Evolutionary conservation across 1,284 basidiomycete species (phyloP), one percentile per base, ranked within the genome.

Genomic region (Ceratobasidium sp.): DNA sequence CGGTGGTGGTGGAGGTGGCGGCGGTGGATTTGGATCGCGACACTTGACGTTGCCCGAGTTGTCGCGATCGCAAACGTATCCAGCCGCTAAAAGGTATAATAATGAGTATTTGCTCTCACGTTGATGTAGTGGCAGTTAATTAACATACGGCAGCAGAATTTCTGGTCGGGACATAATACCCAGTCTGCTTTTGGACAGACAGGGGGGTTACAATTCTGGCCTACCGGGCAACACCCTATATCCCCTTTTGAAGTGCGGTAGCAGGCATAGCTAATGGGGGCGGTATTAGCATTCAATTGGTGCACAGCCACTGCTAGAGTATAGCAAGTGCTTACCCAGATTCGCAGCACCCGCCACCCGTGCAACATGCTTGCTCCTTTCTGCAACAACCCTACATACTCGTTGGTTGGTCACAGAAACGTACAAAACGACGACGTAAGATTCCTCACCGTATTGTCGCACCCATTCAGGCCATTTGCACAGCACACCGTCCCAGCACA

Each of bases 111-210:
- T 57, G 1, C 48, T 40, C n/a, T 10, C n/a, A 40, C 15, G 26
- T 48, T 17, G 33, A 38, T 23, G 0, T n/a, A n/a, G n/a, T n/a
- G n/a, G n/a, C n/a, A 61, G n/a, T 28, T 9, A 48, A 12, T 48
- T 3, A 23, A 74, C 70, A 2, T 64, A 74, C 70, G 70, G 13
- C 70, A 74, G n/a, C 70, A 74, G 26, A 74, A 74, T 4, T 38
- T 40, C 15, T 62, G 5, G 10, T 20, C 70, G 20, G n/a, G 10
- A 62, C 70, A 74, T 15, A 15, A 46, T 20, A 26, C 46, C 12
- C 64, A 74, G 1, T 44, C 59, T 2, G 59, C 20, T 12, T 44
- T 46, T 17, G 38, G 17, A 48, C 70, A 74, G 4, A 46, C 42
- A 13, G 70, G 70, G 28, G 70, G 44, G 13, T 23, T 52, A 23